A percentile compares a stretch with the other conserved stretches of the same genome.
Conservation (phyloP, 176 grass and related monocot genomes). For the Aegilops speltoides region DNA sequence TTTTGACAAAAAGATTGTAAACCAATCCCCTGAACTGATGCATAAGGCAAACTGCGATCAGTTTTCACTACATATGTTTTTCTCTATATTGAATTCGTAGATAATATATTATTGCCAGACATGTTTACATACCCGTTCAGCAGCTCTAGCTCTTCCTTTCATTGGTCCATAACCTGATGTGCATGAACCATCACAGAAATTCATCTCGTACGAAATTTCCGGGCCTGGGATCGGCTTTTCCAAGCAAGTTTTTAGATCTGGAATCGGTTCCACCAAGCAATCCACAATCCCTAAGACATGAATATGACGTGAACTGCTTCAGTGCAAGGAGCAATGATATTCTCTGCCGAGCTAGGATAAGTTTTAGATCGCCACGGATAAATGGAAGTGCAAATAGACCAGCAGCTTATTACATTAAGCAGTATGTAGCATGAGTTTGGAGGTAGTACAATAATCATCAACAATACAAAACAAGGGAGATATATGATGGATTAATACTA, state of each 20-base stretch:
- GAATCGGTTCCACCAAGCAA: background rate
- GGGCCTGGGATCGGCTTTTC: background rate
- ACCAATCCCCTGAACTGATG: background rate
- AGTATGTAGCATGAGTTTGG: background rate
- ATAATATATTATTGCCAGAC: background rate
- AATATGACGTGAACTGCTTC: background rate
- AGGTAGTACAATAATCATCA: background rate
- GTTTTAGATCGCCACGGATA: background rate
- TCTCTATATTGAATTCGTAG: background rate
- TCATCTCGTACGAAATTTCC: conserved; percentile 32
- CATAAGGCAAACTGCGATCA: background rate
- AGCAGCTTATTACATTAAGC: background rate
- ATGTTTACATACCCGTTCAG: conserved; percentile 32
- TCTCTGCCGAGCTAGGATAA: background rate
- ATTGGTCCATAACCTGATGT: conserved; percentile 8
- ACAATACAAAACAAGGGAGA: background rate
- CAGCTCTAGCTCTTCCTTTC: conserved; percentile 35
- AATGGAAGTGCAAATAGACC: background rate
- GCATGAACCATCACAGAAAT: background rate
- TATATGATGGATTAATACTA: conserved; percentile 18
- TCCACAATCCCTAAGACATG: conserved; percentile 32
- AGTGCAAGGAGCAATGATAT: background rate
- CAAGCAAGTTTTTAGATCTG: conserved; percentile 8
- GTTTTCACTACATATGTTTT: background rate
- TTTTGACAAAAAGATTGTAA: background rate